Base-by-base conservation (phyloP, 2,329 filamentous ascomycete genomes). In the Cladosporium halotolerans region DNA sequence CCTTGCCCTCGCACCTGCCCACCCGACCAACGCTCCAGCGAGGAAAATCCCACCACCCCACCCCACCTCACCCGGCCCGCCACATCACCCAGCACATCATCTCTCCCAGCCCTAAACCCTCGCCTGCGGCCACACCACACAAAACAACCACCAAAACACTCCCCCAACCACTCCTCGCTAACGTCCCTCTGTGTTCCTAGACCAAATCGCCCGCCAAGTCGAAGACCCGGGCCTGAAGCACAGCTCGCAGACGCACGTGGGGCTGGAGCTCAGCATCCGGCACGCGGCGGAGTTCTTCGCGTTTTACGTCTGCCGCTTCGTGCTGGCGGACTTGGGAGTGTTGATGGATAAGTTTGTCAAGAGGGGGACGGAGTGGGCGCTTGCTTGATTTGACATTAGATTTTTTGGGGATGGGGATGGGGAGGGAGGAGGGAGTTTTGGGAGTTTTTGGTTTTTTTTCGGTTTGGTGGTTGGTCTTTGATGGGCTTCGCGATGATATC, bases 261-360 rank as follows among this genome's bases (percentile, higher is more conserved):
- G 93, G 9, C 81, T 99, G 33, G 93, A 99, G 72, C 80, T 99
- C 39, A 93, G 89, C 68, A 90, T 90, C 34, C 83, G 92, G 39
- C 92, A 96, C 69, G 93, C 92, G 7, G 89, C 92, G 33, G 93
- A 99, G 71, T 99, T 99, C 72, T 99, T 99, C 69, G 91, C 86
- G 13, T 96, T 99, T 71, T 97, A 93, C 69, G 80, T 99, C 28
- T 96, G 92, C 71, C 86, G 93, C 14, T 99, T 99, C 68, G 90
- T 91, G n/a, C 76, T 99, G 56, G 79, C 84, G 3, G 93, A 99
- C 69, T 74, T 99, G 57, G 80, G 84, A 38, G 70, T 93, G 67
- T 77, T 99, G 74, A 76, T 99, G 62, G 93, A 99, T 70, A 99
- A 97, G 69, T 97, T 93, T 66, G 85, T 99, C 69, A 99, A 99